A percentile compares a stretch with the other conserved stretches of the same genome.
Evolutionary conservation across 495 filamentous ascomycete species (phyloP).

Genomic region (Neurospora sp.): DNA sequence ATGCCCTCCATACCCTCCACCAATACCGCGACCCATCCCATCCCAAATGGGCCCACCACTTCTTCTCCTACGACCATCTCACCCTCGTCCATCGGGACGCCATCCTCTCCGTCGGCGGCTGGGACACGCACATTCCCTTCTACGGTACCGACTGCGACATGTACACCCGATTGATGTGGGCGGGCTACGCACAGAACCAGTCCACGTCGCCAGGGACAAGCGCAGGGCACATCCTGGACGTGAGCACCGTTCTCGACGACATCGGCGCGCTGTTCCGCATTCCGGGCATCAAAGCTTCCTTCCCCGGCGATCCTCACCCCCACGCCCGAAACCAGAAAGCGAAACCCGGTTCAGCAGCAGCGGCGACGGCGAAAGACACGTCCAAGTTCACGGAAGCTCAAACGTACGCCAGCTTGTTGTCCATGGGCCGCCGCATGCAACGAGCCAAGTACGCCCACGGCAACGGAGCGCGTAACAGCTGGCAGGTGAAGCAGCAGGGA

Average conservation of each 20-base stretch:
- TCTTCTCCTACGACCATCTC: conserved; percentile 50
- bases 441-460: conserved; percentile 21
- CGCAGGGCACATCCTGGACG: conserved; percentile 41
- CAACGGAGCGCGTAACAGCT: conserved; percentile 30
- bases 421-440: conserved; percentile 26
- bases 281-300: conserved; percentile 14
- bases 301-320: conserved; percentile 20
- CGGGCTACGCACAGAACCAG: conserved; percentile 37
- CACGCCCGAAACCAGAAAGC: too few relatives aligned
- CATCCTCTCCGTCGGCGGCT: conserved; percentile 43
- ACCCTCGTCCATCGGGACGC: conserved; percentile 45
- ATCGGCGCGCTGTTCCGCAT: conserved; percentile 35
- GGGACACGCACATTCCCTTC: conserved; percentile 53
- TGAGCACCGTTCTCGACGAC: conserved; percentile 35
- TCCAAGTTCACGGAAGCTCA: conserved; percentile 12
- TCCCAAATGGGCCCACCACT: conserved; percentile 41
- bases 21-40: conserved; percentile 13
- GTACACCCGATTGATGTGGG: conserved; percentile 46
- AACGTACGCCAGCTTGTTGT: conserved; percentile 26
- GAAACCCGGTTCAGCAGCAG: too few relatives aligned
- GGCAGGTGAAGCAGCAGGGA: conserved; percentile 44
- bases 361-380: neutral
- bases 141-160: conserved; percentile 40
- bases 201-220: conserved; percentile 8
- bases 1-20: conserved; percentile 33